Evolutionary conservation across 345 rosid species (phyloP), one percentile per base, ranked within the genome.

Genomic region (Lepidium africanum): DNA sequence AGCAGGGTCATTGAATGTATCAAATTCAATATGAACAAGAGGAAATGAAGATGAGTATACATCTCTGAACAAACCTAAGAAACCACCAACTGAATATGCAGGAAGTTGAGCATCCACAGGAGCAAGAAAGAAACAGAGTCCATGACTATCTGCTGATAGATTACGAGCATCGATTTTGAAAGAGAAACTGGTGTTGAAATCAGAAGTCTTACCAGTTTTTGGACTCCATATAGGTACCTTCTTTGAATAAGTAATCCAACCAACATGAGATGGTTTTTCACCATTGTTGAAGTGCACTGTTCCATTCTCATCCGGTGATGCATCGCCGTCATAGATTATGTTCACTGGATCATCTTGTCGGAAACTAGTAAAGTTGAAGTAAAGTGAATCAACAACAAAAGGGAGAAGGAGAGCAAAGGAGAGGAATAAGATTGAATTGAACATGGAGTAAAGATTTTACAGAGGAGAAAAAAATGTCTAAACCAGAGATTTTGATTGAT

Each of bases 21-120:
- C 86, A 5, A 82, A 82, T 17, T 82, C 81, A n/a, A 79, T 38
- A 17, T 48, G 60, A 25, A 82, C 72, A 2, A 77, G 70, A 1
- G 65, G 74, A 49, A 65, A 75, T 1, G 40, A 16, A 30, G 78
- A 56, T 1, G 69, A 55, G 45, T 49, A 63, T 0, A 23, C 9
- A 47, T 65, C 35, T 2, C 51, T 77, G 27, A 75, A 77, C 5
- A 82, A 41, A 35, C 80, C 80, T 17, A 82, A 30, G 56, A 60
- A 80, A 9, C 86, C 86, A 56, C 48, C 75, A 35, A 10, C 70
- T 6, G 77, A 69, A 49, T 76, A 71, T 0, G 67, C 71, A 56
- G 85, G 83, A 25, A 79, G 68, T 37, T 52, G 54, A 48, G 45
- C 73, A 7, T 69, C 76, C 40, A 63, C n/a, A 5, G 66, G 78